phyloP scores from a whole-genome alignment of 1,139 yeast genomes.

The Geotrichum aggregatum region DNA sequence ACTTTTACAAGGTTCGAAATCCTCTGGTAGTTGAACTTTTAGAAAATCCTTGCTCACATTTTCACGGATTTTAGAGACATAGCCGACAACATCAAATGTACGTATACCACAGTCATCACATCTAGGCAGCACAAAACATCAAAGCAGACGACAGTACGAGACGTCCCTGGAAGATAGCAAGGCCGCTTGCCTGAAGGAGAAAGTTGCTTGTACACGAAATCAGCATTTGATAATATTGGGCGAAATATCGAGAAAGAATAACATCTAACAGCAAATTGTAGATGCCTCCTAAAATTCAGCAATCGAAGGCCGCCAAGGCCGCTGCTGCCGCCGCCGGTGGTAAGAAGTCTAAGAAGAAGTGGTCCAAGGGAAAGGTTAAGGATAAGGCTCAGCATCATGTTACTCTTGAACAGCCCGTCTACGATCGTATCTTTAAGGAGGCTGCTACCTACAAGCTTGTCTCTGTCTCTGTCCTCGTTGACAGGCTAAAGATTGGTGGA shows the following conservation, averaged over 20 bases:
- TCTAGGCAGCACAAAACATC: neutral
- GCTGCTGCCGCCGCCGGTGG: conserved; percentile 99
- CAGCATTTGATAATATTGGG: neutral
- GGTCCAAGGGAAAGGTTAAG: conserved; percentile 99
- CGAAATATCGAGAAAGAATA: neutral
- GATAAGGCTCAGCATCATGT: conserved; percentile 99
- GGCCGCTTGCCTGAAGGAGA: neutral
- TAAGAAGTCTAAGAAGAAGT: conserved; percentile 99
- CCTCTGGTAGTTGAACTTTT: neutral
- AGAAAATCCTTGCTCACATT: conserved; percentile 8
- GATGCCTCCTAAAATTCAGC: conserved; percentile 99
- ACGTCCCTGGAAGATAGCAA: neutral
- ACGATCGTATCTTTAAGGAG: conserved; percentile 98
- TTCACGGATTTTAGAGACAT: conserved; percentile 15
- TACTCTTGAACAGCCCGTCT: conserved; percentile 95
- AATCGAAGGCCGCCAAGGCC: conserved; percentile 99
- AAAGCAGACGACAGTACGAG: neutral
- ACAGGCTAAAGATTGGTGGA: conserved; percentile 99
- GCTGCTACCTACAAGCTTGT: conserved; percentile 98
- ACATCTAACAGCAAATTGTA: conserved; percentile 27
- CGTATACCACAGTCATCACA: neutral
- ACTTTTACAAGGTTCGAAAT: neutral
- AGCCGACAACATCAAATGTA: conserved; percentile 10
- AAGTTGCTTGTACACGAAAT: too few relatives aligned
- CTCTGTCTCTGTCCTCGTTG: conserved; percentile 96